Evolutionary conservation across 768 basidiomycete species (phyloP).

Genomic region (Paxillus ammoniavirescens): DNA sequence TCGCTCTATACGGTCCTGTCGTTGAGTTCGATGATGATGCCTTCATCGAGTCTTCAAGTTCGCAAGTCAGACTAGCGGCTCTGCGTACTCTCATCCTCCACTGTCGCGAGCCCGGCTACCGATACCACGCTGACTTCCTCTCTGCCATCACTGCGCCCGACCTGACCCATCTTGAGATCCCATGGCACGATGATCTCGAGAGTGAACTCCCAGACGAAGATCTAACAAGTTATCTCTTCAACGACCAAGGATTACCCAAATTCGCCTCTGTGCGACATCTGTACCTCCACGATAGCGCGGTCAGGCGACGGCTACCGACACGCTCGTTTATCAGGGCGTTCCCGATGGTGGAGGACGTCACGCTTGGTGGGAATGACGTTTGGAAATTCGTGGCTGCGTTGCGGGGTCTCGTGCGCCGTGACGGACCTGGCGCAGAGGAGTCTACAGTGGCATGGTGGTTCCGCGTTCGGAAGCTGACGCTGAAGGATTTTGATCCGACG

Average conservation of each 20-base stretch:
- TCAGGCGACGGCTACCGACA: slow-evolving; percentile 10
- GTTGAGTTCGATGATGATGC: slow-evolving; percentile 13
- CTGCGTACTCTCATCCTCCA: slow-evolving; percentile 16
- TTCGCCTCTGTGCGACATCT: slow-evolving; percentile 12
- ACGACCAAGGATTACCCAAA: slow-evolving; percentile 7
- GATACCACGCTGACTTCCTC: slow-evolving; percentile 15
- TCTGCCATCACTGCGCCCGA: slow-evolving; percentile 7
- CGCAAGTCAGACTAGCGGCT: slow-evolving; percentile 2
- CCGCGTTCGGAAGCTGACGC: slow-evolving; percentile 1
- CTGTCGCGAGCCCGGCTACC: slow-evolving; percentile 6
- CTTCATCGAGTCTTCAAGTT: not conserved
- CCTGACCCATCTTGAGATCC: slow-evolving; percentile 15
- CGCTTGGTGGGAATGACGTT: slow-evolving; percentile 13
- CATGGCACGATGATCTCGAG: slow-evolving; percentile 16
- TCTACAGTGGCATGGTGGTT: slow-evolving; percentile 11
- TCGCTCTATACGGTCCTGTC: slow-evolving; percentile 14
- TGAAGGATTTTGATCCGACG: slow-evolving; percentile 10
- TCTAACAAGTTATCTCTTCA: slow-evolving; percentile 9
- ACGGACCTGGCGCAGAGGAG: not conserved
- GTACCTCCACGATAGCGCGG: slow-evolving; percentile 11
- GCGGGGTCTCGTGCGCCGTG: slow-evolving; percentile 5
- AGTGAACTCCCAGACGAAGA: slow-evolving; percentile 4
- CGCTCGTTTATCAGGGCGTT: slow-evolving; percentile 17
- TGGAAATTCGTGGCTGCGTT: slow-evolving; percentile 11
- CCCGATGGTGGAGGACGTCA: slow-evolving; percentile 12